These are phyloP conservation scores for Phialophora chinensis DNA, from an alignment of 2,329 filamentous ascomycete species.

Conservation along the genomic window DNA sequence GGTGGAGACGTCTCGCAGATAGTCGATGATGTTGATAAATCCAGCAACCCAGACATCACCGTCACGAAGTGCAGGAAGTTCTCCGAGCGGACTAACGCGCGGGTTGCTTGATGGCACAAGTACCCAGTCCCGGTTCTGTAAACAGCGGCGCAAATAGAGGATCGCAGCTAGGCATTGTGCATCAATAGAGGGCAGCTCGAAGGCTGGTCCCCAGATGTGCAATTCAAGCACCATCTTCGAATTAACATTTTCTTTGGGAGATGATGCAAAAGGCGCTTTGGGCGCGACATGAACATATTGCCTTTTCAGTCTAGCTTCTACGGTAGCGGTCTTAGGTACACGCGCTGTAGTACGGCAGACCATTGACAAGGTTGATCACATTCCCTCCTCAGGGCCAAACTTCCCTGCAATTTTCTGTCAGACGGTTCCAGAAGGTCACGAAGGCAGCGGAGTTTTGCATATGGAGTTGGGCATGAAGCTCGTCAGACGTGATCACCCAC, in stretches of 20 bases:
- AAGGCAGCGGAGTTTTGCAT: no score
- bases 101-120: conserved; percentile 76
- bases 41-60: conserved; percentile 60
- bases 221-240: conserved; percentile 76
- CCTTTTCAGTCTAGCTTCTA: not conserved
- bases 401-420: no score
- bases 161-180: conserved; percentile 86
- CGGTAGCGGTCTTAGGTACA: not conserved
- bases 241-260: conserved; percentile 27
- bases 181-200: conserved; percentile 87
- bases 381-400: no score
- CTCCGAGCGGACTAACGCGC: conserved; percentile 68
- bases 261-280: not conserved
- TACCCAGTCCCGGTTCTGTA: conserved; percentile 68
- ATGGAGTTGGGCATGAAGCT: not conserved
- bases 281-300: not conserved
- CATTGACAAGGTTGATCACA: not conserved
- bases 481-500: not conserved
- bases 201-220: conserved; percentile 88
- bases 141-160: conserved; percentile 71
- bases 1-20: conserved; percentile 54
- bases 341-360: not conserved
- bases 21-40: conserved; percentile 61
- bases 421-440: no score
- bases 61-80: conserved; percentile 64